phyloP scores from a whole-genome alignment of 805 yeast genomes.

The Starmera amethionina region DNA sequence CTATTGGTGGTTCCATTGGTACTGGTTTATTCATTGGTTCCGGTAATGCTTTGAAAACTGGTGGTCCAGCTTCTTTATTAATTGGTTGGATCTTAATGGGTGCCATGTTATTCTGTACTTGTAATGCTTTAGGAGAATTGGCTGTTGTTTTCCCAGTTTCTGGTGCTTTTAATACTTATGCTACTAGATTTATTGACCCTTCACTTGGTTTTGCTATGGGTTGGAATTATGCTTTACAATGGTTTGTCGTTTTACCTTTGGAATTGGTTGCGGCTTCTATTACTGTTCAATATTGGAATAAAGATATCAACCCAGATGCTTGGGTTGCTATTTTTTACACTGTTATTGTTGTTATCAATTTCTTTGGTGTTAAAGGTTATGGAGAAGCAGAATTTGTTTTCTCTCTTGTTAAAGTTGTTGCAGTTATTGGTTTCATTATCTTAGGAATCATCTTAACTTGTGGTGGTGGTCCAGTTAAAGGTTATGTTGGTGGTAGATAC shows the following conservation, averaged over 20 bases:
- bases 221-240: constrained; percentile 45
- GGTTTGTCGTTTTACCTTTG: constrained; percentile 39
- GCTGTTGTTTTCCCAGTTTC: constrained; percentile 60
- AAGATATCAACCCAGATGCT: constrained; percentile 33
- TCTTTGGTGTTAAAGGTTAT: constrained; percentile 44
- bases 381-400: constrained; percentile 45
- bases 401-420: constrained; percentile 32
- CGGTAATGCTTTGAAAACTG: constrained; percentile 49
- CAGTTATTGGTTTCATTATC: constrained; percentile 40
- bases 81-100: constrained; percentile 45
- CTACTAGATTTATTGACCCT: constrained; percentile 45
- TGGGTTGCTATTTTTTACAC: constrained; percentile 41
- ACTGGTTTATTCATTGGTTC: constrained; percentile 71
- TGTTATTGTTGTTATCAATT: constrained; percentile 33
- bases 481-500: constrained; percentile 32
- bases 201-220: constrained; percentile 57
- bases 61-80: constrained; percentile 58
- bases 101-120: constrained; percentile 36
- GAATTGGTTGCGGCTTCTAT: constrained; percentile 47
- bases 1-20: constrained; percentile 71
- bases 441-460: constrained; percentile 33
- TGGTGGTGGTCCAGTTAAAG: constrained; percentile 37
- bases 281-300: constrained; percentile 41
- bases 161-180: constrained; percentile 53
- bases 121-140: constrained; percentile 49